Evolutionary conservation across 495 filamentous ascomycete genomes (phyloP).

Genomic region (Corynascus novoguineensis): DNA sequence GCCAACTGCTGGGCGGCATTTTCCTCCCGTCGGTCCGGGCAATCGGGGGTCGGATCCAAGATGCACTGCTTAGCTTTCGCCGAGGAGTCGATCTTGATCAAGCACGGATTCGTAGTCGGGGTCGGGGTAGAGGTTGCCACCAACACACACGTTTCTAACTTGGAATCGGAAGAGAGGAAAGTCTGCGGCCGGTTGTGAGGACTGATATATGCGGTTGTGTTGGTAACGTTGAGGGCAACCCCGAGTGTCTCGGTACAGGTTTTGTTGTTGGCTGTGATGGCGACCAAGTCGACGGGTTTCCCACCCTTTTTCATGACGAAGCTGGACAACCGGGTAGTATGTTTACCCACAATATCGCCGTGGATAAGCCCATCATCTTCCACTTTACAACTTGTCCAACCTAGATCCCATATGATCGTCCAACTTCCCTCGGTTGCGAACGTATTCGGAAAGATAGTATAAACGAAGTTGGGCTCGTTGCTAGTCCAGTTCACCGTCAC

Average conservation of each 20-base stretch:
- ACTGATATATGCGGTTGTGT: background rate
- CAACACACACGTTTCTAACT: background rate
- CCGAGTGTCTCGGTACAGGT: background rate
- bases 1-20: background rate
- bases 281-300: conserved; percentile 24
- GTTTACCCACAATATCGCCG: background rate
- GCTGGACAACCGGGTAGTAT: background rate
- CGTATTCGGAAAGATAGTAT: background rate
- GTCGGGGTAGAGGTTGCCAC: background rate
- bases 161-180: too few relatives aligned
- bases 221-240: background rate
- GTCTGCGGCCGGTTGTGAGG: too few relatives aligned
- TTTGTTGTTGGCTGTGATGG: conserved; percentile 21
- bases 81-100: conserved; percentile 5
- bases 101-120: conserved; percentile 5
- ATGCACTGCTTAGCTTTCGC: background rate
- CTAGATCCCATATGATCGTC: conserved; percentile 21
- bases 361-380: background rate
- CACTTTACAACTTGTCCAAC: conserved; percentile 17
- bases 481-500: conserved; percentile 17
- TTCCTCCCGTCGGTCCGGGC: background rate
- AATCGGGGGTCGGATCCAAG: background rate
- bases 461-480: conserved; percentile 25
- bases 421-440: conserved; percentile 16
- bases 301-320: conserved; percentile 25